These are phyloP conservation scores for Viridothelium virens DNA, from an alignment of 495 filamentous ascomycete species.

Conservation along the genomic window DNA sequence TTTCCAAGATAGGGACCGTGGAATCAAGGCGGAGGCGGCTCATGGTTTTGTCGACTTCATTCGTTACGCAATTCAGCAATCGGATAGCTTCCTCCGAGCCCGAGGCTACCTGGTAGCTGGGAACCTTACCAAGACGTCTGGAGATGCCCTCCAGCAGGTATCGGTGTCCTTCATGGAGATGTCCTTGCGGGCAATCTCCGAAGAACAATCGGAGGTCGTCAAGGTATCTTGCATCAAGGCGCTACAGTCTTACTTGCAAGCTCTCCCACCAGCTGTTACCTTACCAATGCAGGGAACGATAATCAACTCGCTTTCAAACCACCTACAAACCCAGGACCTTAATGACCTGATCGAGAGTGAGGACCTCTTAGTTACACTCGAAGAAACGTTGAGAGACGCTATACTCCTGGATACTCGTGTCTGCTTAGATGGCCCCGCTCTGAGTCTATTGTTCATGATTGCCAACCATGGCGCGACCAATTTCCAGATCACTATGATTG, in stretches of 20 bases:
- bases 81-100: slow-evolving; percentile 63
- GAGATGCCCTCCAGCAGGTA: slow-evolving; percentile 46
- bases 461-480: slow-evolving; percentile 81
- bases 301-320: slow-evolving; percentile 66
- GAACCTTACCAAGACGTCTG: slow-evolving; percentile 52
- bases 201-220: slow-evolving; percentile 75
- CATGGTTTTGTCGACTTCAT: slow-evolving; percentile 68
- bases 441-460: slow-evolving; percentile 82
- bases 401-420: slow-evolving; percentile 69
- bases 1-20: slow-evolving; percentile 63
- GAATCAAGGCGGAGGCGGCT: slow-evolving; percentile 57
- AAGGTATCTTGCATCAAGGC: slow-evolving; percentile 86
- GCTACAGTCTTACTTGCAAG: slow-evolving; percentile 69
- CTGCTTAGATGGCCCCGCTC: slow-evolving; percentile 52
- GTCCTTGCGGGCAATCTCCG: slow-evolving; percentile 63
- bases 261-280: slow-evolving; percentile 45
- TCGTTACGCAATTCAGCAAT: slow-evolving; percentile 63
- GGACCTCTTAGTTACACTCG: slow-evolving; percentile 81
- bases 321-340: slow-evolving; percentile 68
- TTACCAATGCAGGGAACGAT: slow-evolving; percentile 62
- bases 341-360: slow-evolving; percentile 76
- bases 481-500: slow-evolving; percentile 73
- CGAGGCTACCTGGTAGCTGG: slow-evolving; percentile 81
- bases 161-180: slow-evolving; percentile 60
- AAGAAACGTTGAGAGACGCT: slow-evolving; percentile 77